Base-by-base conservation (phyloP, 1,284 basidiomycete species). In the Boletus albobrunnescens region DNA sequence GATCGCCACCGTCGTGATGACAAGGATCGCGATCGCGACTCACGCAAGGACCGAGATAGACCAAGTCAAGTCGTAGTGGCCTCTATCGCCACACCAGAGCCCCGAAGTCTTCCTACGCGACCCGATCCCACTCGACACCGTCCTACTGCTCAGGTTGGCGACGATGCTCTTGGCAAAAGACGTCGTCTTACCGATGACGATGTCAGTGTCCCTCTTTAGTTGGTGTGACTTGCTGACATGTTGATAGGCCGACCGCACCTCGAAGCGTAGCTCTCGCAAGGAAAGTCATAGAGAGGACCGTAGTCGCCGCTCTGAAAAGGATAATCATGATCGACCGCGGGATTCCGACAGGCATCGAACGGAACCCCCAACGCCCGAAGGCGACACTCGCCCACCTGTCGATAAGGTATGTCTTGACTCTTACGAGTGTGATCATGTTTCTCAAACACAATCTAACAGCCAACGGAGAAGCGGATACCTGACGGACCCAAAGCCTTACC, bases 271-370 rank as follows among this genome's bases (percentile, higher is more conserved):
- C 46, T 83, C 85, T 50, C 81, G 87, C 40, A 86, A 85, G 60
- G 86, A 88, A 7, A 69, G 77, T 23, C 82, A 87, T 58, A 78
- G 85, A 47, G 86, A 88, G 49, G 86, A 88, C 27, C 74, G 85
- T 31, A 68, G 67, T 52, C 77, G 84, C 26, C 76, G 85, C 36
- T 70, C 74, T n/a, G 85, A 87, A 36, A 86, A 86, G 62, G 84
- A 86, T 27, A 65, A 73, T 14, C 77, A 82, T 49, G 84, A 87
- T 19, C 73, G 83, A 48, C 68, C 63, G 19, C 76, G 82, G 36
- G 85, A 87, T 14, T 76, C 81, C 2, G 85, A 89, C 44, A 71
- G 84, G 53, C 76, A 85, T 38, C 78, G 83, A 51, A 68, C 67
- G 47, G 86, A 88, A 43, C 77, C 81, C 35, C 85, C 83, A 37